Percentiles rank a stretch among this genome's conserved stretches.
These are phyloP conservation scores for Ostreobium quekettii DNA, from an alignment of 139 green algal genomes.

Conservation along the genomic window DNA sequence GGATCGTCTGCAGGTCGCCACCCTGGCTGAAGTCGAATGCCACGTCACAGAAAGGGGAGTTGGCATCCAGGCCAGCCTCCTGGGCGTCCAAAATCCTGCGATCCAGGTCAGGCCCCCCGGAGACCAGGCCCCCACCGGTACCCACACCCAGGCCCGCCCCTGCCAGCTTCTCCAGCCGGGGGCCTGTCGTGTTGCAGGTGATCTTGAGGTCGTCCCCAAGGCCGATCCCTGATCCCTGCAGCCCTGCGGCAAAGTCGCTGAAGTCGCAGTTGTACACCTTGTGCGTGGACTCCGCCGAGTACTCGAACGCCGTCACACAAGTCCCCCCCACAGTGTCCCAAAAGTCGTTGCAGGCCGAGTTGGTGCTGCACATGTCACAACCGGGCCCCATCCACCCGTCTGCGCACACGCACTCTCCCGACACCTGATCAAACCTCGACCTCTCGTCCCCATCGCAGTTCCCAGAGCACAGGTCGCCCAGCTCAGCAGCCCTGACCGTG, in stretches of 20 bases:
- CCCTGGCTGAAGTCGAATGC: conserved; percentile 12
- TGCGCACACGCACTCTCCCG: background rate
- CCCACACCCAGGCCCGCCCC: no score
- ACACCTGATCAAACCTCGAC: background rate
- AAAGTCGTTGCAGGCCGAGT: conserved; percentile 8
- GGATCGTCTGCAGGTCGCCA: background rate
- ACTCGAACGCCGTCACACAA: background rate
- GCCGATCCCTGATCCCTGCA: conserved; percentile 5
- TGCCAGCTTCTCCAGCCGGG: conserved; percentile 2
- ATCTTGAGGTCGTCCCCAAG: conserved; percentile 22
- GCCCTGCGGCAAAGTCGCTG: no score
- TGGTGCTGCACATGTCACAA: conserved; percentile 8
- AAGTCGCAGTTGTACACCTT: conserved; percentile 18
- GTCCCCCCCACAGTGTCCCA: background rate
- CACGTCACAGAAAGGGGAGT: conserved; percentile 16
- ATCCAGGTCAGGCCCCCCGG: no score
- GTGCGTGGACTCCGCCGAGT: background rate
- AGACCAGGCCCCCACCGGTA: no score
- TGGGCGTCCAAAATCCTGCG: no score
- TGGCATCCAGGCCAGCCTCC: background rate
- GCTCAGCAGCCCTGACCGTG: no score
- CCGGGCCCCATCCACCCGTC: background rate
- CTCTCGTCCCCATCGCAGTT: background rate
- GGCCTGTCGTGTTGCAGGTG: conserved; percentile 42
- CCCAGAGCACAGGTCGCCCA: conserved; percentile 11